phyloP scores from a whole-genome alignment of 2,329 filamentous ascomycete genomes.

The Claviceps maximensis region DNA sequence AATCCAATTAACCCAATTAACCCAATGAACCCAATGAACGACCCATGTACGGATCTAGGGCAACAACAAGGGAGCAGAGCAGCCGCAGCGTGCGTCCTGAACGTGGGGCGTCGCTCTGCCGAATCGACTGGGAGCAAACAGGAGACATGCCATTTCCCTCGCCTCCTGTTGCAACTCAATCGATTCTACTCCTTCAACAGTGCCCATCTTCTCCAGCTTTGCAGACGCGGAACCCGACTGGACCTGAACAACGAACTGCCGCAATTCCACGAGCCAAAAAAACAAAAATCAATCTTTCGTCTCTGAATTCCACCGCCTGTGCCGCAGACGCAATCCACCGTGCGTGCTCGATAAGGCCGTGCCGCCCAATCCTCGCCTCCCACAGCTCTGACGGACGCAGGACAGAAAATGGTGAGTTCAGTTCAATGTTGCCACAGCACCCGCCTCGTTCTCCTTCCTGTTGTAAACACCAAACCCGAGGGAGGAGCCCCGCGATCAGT shows the following conservation, averaged over 20 bases:
- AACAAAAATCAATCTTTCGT: too few relatives aligned
- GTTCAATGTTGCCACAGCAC: slow-evolving; percentile 3
- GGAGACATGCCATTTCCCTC: slow-evolving; percentile 2
- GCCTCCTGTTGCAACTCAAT: background rate
- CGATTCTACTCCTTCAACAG: background rate
- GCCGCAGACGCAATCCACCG: background rate
- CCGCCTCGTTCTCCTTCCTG: background rate
- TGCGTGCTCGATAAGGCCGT: background rate
- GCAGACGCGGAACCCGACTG: background rate
- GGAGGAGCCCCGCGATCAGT: slow-evolving; percentile 5
- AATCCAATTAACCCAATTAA: too few relatives aligned
- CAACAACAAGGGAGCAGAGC: too few relatives aligned
- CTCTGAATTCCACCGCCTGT: background rate
- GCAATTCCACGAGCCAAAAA: background rate
- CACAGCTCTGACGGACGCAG: background rate
- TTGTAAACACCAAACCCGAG: slow-evolving; percentile 6
- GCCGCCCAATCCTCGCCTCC: background rate
- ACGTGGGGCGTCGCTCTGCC: slow-evolving; percentile 2
- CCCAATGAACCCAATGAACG: background rate
- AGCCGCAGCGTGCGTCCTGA: background rate
- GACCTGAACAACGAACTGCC: background rate
- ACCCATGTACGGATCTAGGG: background rate
- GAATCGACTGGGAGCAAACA: too few relatives aligned
- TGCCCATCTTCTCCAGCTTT: background rate
- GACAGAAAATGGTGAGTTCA: slow-evolving; percentile 6